phyloP scores from a whole-genome alignment of 495 filamentous ascomycete genomes.

The Hypoxylon perforatum region DNA sequence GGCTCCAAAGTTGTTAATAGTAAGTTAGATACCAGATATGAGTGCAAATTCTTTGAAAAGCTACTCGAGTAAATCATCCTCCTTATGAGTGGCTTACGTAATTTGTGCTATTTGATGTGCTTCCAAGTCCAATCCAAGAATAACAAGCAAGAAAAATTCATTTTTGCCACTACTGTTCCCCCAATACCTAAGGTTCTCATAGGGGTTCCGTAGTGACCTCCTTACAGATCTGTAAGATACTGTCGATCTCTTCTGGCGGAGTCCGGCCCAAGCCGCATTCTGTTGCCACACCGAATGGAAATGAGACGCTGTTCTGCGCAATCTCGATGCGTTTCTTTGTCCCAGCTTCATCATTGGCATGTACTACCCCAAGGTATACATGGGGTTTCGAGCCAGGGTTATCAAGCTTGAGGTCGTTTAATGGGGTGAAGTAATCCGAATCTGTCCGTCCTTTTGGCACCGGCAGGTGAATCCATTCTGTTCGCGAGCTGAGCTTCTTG shows the following conservation, averaged over 20 bases:
- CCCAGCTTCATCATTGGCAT: conserved; percentile 54
- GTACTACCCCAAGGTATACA: conserved; percentile 55
- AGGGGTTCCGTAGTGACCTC: conserved; percentile 22
- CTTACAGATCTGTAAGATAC: conserved; percentile 42
- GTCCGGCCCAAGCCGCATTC: conserved; percentile 60
- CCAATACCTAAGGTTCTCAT: not conserved
- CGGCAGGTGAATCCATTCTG: conserved; percentile 58
- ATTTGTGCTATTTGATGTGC: too few relatives aligned
- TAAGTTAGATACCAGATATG: too few relatives aligned
- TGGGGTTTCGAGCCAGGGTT: conserved; percentile 33
- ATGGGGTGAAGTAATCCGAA: conserved; percentile 39
- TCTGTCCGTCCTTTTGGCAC: conserved; percentile 50
- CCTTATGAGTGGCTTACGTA: too few relatives aligned
- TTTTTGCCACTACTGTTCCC: too few relatives aligned
- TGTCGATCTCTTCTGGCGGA: conserved; percentile 51
- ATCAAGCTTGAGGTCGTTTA: conserved; percentile 45
- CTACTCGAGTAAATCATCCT: conserved; percentile 9
- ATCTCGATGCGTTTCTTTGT: conserved; percentile 51
- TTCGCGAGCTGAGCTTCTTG: conserved; percentile 31
- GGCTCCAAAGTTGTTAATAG: too few relatives aligned
- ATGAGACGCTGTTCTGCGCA: conserved; percentile 43
- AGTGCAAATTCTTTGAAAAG: too few relatives aligned
- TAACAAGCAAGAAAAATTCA: too few relatives aligned
- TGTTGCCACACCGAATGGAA: conserved; percentile 52
- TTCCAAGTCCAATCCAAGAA: too few relatives aligned